Evolutionary conservation across 2,329 filamentous ascomycete species (phyloP), one percentile per base, ranked within the genome.

Genomic region (Pseudogymnoascus pannorum): DNA sequence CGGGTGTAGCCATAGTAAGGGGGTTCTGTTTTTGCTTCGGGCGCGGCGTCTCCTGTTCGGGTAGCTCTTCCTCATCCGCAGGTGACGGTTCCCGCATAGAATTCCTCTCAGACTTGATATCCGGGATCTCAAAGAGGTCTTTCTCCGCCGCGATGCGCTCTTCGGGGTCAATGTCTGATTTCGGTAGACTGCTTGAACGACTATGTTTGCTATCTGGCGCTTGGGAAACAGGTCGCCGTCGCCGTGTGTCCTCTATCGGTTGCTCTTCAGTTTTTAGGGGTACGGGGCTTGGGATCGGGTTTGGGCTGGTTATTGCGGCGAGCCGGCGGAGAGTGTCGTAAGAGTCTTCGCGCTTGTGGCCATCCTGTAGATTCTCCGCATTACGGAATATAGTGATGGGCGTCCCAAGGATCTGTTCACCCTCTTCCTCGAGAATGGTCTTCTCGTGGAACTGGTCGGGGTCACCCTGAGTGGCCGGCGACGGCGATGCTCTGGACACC

Each of bases 1-100:
- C 67, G 14, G 70, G 69, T 20, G 70, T 72, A 38, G 67, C 67
- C 54, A 68, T 61, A 8, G 66, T 60, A 29, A 69, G 58, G n/a
- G 64, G 63, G 58, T 69, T 63, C 18, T 38, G 26, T 36, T 65
- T 67, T 9, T 40, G 36, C 36, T 20, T 40, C 14, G 65, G 64
- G 38, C 57, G 62, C 9, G 67, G 66, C 42, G 66, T 68, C 33
- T 67, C 64, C 54, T 67, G 63, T 16, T 59, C 9, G 5, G 65
- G 59, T 20, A 48, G 62, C 16, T 67, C 61, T n/a, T 67, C 61
- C 24, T 62, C 66, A 42, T 61, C 58, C 22, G 63, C 60, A n/a
- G 65, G 65, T 16, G 67, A 67, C 20, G 62, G 62, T 20, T 60
- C 62, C 18, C 65, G 64, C 22, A 65, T 36, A 18, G 65, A 66